phyloP scores from a whole-genome alignment of 1,284 basidiomycete species.

The Rhodotorula sp. region DNA sequence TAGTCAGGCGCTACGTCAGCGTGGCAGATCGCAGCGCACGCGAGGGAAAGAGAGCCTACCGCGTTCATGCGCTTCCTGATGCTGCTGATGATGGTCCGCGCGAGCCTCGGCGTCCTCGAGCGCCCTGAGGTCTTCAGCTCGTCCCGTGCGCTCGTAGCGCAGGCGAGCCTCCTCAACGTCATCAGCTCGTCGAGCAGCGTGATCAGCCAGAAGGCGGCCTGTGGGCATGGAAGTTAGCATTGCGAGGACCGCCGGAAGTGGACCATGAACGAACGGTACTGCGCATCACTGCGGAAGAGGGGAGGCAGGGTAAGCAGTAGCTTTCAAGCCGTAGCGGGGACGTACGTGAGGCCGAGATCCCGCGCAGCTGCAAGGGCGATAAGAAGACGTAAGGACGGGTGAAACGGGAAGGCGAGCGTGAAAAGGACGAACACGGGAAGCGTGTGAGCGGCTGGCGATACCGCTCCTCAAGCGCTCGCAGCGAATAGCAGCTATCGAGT shows the following conservation, averaged over 20 bases:
- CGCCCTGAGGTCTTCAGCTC: neutral
- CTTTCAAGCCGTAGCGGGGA: neutral
- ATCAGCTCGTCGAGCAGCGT: neutral
- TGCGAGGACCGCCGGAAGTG: neutral
- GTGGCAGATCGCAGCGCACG: too few relatives aligned
- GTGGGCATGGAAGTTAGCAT: neutral
- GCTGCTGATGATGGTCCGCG: neutral
- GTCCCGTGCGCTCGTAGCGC: neutral
- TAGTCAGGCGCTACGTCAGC: too few relatives aligned
- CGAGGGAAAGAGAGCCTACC: neutral
- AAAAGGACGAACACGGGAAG: neutral
- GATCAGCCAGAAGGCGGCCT: neutral
- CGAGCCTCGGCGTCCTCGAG: neutral
- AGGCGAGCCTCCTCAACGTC: neutral
- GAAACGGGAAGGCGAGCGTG: too few relatives aligned
- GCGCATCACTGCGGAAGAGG: neutral
- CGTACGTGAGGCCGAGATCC: neutral
- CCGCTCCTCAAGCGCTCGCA: neutral
- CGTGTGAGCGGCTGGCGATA: neutral
- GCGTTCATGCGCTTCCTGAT: neutral
- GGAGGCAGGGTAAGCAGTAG: neutral
- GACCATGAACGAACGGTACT: neutral
- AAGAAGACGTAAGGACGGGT: neutral
- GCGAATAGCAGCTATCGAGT: neutral
- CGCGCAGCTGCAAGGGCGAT: neutral